A percentile compares a stretch with the other conserved stretches of the same genome.
Evolutionary conservation across 768 basidiomycete species (phyloP).

Genomic region (Russula sp.): DNA sequence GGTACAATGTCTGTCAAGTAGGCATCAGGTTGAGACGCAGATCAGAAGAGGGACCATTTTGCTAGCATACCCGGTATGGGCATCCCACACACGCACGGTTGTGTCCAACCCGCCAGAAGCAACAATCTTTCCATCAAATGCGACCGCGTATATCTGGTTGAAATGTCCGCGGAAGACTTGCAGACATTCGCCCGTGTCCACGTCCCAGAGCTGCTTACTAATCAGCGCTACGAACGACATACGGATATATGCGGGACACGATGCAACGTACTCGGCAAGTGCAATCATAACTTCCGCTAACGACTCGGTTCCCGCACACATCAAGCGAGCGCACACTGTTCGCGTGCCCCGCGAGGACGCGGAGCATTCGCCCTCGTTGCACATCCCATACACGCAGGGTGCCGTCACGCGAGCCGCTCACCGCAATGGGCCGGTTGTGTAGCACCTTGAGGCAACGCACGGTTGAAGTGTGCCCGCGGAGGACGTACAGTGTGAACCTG

Average conservation of each 20-base stretch:
- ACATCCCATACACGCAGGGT: slow-evolving; percentile 93
- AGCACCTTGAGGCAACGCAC: slow-evolving; percentile 87
- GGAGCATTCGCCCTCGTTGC: slow-evolving; percentile 61
- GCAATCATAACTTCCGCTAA: slow-evolving; percentile 91
- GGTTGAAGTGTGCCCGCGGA: slow-evolving; percentile 84
- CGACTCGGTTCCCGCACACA: slow-evolving; percentile 74
- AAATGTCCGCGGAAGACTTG: slow-evolving; percentile 68
- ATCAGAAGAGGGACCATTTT: neutral
- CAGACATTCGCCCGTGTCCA: slow-evolving; percentile 65
- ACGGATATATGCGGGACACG: neutral
- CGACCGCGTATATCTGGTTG: slow-evolving; percentile 89
- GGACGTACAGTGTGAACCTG: slow-evolving; percentile 40
- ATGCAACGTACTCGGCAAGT: slow-evolving; percentile 61
- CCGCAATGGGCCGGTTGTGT: slow-evolving; percentile 80
- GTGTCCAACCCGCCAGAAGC: slow-evolving; percentile 98
- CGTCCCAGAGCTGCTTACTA: slow-evolving; percentile 33
- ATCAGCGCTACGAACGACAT: neutral
- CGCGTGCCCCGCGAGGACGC: slow-evolving; percentile 68
- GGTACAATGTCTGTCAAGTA: slow-evolving; percentile 16
- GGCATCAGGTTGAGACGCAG: neutral
- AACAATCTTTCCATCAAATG: slow-evolving; percentile 82
- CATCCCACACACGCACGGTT: slow-evolving; percentile 97
- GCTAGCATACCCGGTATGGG: slow-evolving; percentile 54
- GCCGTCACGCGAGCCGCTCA: slow-evolving; percentile 84
- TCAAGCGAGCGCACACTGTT: slow-evolving; percentile 86